phyloP scores from a whole-genome alignment of 1,284 basidiomycete genomes.

The Malassezia vespertilionis region DNA sequence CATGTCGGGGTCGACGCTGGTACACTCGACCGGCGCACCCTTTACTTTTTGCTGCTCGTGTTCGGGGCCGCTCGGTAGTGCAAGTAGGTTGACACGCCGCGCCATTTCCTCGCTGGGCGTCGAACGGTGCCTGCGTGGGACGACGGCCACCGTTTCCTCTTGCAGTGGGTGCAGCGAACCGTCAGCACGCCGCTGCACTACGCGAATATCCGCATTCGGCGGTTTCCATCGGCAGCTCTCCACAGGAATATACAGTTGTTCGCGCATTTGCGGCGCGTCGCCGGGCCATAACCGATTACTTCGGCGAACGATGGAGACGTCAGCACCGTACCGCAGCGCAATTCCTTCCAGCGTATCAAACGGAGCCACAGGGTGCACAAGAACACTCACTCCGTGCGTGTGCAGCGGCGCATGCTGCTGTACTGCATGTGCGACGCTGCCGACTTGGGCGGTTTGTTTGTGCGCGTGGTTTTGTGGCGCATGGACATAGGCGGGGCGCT shows the following conservation, averaged over 20 bases:
- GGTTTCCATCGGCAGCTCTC: constrained; percentile 33
- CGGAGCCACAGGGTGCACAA: constrained; percentile 37
- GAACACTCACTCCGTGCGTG: constrained; percentile 18
- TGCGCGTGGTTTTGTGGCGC: background rate
- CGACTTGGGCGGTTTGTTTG: background rate
- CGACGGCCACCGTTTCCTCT: background rate
- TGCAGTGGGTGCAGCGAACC: constrained; percentile 11
- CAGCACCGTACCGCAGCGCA: constrained; percentile 41
- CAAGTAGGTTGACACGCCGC: background rate
- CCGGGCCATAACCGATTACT: constrained; percentile 44
- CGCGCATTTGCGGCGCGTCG: constrained; percentile 39
- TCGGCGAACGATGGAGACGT: constrained; percentile 31
- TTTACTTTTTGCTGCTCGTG: background rate
- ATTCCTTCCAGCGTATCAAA: constrained; percentile 34
- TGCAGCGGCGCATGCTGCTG: background rate
- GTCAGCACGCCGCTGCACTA: constrained; percentile 9
- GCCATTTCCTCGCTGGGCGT: background rate
- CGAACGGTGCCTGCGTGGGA: background rate
- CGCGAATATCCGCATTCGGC: constrained; percentile 26
- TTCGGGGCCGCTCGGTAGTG: background rate
- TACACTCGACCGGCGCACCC: background rate
- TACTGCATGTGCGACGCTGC: background rate
- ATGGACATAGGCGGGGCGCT: background rate
- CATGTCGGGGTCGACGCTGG: constrained; percentile 15
- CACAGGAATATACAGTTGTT: constrained; percentile 38